phyloP scores from a whole-genome alignment of 1,139 yeast genomes.

The Blastobotrys buckinghamii region DNA sequence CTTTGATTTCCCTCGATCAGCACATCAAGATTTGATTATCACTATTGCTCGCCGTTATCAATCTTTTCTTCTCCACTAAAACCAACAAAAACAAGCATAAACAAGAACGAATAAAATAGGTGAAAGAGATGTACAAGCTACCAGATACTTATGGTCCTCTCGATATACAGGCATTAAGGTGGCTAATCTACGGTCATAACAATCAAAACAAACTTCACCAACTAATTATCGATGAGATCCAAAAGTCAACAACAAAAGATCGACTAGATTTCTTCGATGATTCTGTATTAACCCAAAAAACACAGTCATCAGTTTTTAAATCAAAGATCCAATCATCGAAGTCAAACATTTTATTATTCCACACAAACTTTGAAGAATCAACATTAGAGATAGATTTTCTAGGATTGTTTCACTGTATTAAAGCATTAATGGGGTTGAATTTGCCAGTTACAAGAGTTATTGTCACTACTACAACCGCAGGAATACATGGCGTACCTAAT shows the following conservation, averaged over 20 bases:
- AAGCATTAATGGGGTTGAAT: neutral
- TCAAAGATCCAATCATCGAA: neutral
- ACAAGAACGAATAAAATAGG: neutral
- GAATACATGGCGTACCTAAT: slow-evolving; percentile 18
- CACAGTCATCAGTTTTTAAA: neutral
- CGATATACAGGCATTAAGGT: neutral
- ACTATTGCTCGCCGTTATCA: too few species aligned
- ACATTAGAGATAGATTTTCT: neutral
- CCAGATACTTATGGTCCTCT: slow-evolving; percentile 1
- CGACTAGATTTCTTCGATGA: too few species aligned
- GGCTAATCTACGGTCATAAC: slow-evolving; percentile 3
- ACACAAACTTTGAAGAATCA: neutral
- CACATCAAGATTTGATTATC: too few species aligned
- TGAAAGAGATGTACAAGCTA: neutral
- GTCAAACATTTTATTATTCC: neutral
- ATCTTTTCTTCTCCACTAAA: too few species aligned
- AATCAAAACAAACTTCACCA: neutral
- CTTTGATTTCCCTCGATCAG: too few species aligned
- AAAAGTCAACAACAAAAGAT: neutral
- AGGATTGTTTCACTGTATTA: neutral
- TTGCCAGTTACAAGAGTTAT: neutral
- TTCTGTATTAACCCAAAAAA: neutral
- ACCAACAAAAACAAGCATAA: too few species aligned
- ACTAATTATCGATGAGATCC: neutral
- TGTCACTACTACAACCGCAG: slow-evolving; percentile 4